These are phyloP conservation scores for Ustilago hordei DNA, from an alignment of 1,284 basidiomycete species.

Conservation along the genomic window DNA sequence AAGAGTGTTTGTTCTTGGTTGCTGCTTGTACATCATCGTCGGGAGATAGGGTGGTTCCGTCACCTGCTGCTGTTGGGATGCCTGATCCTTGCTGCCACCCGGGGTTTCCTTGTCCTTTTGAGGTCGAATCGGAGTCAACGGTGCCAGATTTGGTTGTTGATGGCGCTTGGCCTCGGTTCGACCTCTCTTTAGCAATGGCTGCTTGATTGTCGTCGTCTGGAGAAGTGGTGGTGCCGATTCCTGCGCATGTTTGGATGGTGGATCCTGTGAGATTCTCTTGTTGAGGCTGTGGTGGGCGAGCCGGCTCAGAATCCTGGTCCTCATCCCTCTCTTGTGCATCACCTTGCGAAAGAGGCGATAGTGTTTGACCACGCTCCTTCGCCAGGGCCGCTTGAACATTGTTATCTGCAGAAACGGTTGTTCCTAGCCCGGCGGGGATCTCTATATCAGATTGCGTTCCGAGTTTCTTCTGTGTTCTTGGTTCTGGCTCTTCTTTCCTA, in stretches of 20 bases:
- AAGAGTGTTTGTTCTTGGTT: constrained; percentile 2
- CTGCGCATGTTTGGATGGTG: constrained; percentile 38
- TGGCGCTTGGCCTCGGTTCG: neutral
- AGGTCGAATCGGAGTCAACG: neutral
- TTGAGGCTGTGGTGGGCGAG: neutral
- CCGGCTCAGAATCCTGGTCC: neutral
- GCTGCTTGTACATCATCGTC: constrained; percentile 36
- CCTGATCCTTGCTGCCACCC: constrained; percentile 34
- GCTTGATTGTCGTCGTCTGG: neutral
- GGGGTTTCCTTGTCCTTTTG: neutral
- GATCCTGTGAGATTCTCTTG: constrained; percentile 34
- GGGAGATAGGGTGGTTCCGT: constrained; percentile 43
- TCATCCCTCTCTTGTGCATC: neutral
- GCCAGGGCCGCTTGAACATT: neutral
- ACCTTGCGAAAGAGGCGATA: neutral
- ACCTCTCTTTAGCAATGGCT: neutral
- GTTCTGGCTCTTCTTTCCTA: too few species aligned
- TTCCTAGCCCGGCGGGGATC: neutral
- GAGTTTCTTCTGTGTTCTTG: neutral
- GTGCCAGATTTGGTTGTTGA: neutral
- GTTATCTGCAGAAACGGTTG: neutral
- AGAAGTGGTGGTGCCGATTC: neutral
- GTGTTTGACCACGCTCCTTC: neutral
- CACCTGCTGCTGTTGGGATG: constrained; percentile 52
- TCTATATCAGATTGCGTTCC: neutral